phyloP scores from a whole-genome alignment of 345 rosid species.

The Bruguiera parviflora region DNA sequence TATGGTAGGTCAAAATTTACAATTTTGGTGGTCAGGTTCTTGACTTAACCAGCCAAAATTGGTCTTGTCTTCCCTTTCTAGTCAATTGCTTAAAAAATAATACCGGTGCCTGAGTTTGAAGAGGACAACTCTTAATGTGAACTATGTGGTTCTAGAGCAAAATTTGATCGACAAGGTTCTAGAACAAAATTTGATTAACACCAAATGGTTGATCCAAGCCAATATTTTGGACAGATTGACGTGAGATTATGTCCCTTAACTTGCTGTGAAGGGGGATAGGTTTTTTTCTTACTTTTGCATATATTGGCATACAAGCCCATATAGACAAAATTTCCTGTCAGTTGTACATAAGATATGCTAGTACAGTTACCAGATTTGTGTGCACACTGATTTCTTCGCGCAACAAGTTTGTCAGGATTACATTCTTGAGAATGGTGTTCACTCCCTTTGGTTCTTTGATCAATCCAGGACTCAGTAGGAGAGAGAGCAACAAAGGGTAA shows the following conservation, averaged over 20 bases:
- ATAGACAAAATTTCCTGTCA: no score
- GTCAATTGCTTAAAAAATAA: not conserved
- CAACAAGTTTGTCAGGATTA: not conserved
- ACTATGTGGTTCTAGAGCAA: not conserved
- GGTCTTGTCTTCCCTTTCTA: not conserved
- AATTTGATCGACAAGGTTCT: not conserved
- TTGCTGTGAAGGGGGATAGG: no score
- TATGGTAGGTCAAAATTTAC: no score
- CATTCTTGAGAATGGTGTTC: not conserved
- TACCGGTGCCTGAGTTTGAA: not conserved
- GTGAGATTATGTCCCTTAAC: not conserved
- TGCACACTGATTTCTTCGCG: not conserved
- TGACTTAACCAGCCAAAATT: not conserved
- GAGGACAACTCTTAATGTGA: not conserved
- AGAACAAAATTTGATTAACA: not conserved
- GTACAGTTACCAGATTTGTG: no score
- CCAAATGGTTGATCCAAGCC: not conserved
- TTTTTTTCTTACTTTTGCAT: no score
- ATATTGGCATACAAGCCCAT: no score
- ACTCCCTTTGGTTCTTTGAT: slow-evolving; percentile 1
- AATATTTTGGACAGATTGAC: not conserved
- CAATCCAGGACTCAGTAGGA: slow-evolving; percentile 38
- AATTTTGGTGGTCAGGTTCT: not conserved
- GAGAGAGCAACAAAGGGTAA: slow-evolving; percentile 31
- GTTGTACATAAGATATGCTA: no score